Evolutionary conservation across 495 filamentous ascomycete species (phyloP).

Genomic region (Xylaria longipes): DNA sequence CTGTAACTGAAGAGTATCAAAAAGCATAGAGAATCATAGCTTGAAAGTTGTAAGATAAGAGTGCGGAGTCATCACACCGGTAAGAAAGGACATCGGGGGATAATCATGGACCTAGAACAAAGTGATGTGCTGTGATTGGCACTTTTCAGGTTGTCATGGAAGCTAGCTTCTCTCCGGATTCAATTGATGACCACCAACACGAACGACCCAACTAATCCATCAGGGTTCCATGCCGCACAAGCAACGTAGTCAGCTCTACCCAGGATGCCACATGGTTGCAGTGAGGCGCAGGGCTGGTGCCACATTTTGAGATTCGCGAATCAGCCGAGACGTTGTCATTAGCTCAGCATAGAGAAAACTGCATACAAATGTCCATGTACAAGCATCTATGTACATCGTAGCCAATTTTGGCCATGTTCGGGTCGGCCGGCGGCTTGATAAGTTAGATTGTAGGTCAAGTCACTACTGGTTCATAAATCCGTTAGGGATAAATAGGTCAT

Average conservation of each 20-base stretch:
- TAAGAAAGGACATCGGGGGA: background rate
- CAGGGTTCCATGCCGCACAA: background rate
- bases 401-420: background rate
- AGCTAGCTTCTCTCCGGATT: background rate
- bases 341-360: background rate
- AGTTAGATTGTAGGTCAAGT: background rate
- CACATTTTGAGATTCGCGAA: background rate
- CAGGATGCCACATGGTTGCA: slow-evolving; percentile 2
- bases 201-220: background rate
- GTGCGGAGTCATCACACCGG: background rate
- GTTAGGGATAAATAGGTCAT: background rate
- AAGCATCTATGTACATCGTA: too few species aligned
- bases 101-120: background rate
- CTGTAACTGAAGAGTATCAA: background rate
- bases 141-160: background rate
- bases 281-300: background rate
- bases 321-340: background rate
- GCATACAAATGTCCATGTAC: background rate
- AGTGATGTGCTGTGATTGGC: background rate
- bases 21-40: too few species aligned
- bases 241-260: background rate
- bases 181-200: background rate
- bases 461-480: background rate
- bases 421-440: background rate
- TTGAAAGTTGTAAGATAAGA: background rate